Base-by-base conservation (phyloP, 2,329 filamentous ascomycete genomes). In the Phaeoacremonium minimum region DNA sequence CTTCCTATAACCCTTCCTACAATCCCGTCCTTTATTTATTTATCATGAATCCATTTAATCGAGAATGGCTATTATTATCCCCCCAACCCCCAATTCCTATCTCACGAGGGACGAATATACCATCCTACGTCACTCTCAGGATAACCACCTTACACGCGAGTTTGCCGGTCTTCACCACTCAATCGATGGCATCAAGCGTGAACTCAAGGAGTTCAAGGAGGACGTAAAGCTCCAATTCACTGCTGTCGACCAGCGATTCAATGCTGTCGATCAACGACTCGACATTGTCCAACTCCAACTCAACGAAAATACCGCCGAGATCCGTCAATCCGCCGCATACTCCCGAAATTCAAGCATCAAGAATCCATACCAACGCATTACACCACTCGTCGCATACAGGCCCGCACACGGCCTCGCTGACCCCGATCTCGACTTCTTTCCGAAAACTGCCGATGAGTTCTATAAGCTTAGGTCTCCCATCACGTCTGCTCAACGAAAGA, bases 141-240 rank as follows among this genome's bases (percentile, higher is more conserved):
- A 31, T 15, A 15, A 14, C 16, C 30, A 15, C 16, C 30, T 31
- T 31, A 15, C n/a, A 15, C n/a, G 16, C 16, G 30, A 31, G 30
- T 31, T 31, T 17, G n/a, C 30, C 16, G n/a, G n/a, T 15, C 30
- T 31, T 31, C 30, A 17, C n/a, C n/a, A 14, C 9, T 31, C 30
- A 17, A 31, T 31, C 16, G 30, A 31, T 31, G 16, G 15, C 16
- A 17, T 31, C n/a, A 31, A 31, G 30, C 30, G 30, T 12, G 30
- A 31, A 17, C 30, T 31, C 30, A 31, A 17, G 30, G 30, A 31
- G 30, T 31, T 31, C 30, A 31, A 31, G 30, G 30, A 31, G 8
- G 30, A 17, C 16, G 30, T 31, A 12, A 17, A 17, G 30, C n/a
- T 15, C n/a, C 30, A 17, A 14, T 31, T 31, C 30, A 17, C n/a